These are phyloP conservation scores for Moricandia moricandioides DNA, from an alignment of 345 rosid species.

Conservation along the genomic window DNA sequence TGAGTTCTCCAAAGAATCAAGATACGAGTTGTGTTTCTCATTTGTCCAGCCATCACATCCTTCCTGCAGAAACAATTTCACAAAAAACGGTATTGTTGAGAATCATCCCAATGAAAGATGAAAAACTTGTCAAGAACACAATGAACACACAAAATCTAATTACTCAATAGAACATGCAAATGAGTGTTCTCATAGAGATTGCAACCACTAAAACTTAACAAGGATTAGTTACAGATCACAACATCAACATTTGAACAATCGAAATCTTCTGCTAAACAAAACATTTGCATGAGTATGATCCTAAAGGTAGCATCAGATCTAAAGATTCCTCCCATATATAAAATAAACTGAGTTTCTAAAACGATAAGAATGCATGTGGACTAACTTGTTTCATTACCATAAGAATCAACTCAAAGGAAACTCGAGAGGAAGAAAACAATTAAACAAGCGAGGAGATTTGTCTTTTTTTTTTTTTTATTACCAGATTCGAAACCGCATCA, in stretches of 20 bases:
- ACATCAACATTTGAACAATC: no score
- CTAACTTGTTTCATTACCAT: no score
- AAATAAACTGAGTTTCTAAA: no score
- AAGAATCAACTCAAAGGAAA: no score
- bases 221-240: no score
- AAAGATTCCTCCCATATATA: neutral
- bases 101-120: neutral
- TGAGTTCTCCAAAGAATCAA: constrained; percentile 59
- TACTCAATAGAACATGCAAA: no score
- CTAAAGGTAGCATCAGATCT: neutral
- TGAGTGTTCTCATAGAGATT: no score
- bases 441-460: neutral
- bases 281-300: no score
- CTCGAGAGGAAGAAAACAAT: no score
- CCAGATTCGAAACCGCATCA: neutral
- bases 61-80: constrained; percentile 36
- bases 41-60: constrained; percentile 58
- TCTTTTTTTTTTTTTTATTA: no score
- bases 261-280: no score
- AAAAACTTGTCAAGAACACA: neutral
- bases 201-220: no score
- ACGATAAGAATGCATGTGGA: neutral
- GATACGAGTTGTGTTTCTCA: constrained; percentile 65
- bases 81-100: neutral
- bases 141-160: neutral